Evolutionary conservation across 202 grass and related monocot species (phyloP).

Genomic region (Saccharum hybrid): DNA sequence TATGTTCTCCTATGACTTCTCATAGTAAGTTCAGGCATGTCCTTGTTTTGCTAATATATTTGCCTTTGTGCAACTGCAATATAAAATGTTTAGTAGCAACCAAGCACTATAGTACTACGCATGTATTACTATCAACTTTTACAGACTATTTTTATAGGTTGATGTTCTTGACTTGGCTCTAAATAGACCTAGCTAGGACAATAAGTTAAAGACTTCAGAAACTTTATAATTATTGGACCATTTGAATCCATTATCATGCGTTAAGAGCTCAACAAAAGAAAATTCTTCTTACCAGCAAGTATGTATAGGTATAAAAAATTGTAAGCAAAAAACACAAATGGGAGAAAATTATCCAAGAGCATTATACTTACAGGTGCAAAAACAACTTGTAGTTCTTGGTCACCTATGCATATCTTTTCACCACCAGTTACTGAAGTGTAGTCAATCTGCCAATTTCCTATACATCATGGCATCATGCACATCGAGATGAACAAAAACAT

Average conservation of each 20-base stretch:
- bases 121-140: slow-evolving; percentile 2
- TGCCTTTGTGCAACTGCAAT: background rate
- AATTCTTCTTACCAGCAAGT: background rate
- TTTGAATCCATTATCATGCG: slow-evolving; percentile 34
- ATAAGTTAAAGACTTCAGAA: slow-evolving; percentile 12
- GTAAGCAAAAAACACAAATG: slow-evolving; percentile 7
- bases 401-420: slow-evolving; percentile 77
- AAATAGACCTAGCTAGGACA: background rate
- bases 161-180: background rate
- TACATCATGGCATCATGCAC: slow-evolving; percentile 35
- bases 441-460: slow-evolving; percentile 71
- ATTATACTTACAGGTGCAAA: slow-evolving; percentile 74
- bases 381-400: slow-evolving; percentile 74
- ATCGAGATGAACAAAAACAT: slow-evolving; percentile 35
- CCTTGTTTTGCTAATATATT: slow-evolving; percentile 24
- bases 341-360: background rate
- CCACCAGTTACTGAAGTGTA: slow-evolving; percentile 66
- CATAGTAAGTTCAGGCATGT: background rate
- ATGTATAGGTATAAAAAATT: background rate
- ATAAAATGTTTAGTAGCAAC: no score
- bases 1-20: background rate
- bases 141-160: background rate
- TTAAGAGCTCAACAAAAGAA: background rate
- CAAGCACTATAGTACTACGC: slow-evolving; percentile 16
- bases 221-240: background rate